These are phyloP conservation scores for Lobulomyces angularis DNA, from an alignment of 192 early-diverging fungal species.

Conservation along the genomic window DNA sequence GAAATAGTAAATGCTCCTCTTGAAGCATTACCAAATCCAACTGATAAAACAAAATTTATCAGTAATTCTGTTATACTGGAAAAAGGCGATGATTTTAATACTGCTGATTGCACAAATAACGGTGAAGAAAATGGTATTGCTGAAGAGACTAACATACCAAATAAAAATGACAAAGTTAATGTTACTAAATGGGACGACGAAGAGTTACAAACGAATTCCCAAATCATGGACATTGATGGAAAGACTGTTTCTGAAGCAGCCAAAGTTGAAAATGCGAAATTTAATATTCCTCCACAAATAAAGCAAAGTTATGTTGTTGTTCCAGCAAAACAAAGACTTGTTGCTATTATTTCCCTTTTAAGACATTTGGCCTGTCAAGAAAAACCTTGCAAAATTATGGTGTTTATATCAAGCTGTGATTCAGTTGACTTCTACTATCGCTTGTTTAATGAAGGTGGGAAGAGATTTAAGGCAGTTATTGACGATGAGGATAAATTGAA, in stretches of 20 bases:
- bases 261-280: constrained; percentile 12
- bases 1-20: constrained; percentile 3
- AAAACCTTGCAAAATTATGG: constrained; percentile 57
- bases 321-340: constrained; percentile 86
- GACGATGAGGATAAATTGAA: constrained; percentile 14
- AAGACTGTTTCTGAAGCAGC: neutral
- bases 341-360: constrained; percentile 67
- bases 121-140: constrained; percentile 7
- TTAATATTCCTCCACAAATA: constrained; percentile 74
- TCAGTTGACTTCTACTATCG: constrained; percentile 91
- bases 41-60: constrained; percentile 3
- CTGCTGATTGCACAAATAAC: constrained; percentile 3
- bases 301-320: constrained; percentile 72
- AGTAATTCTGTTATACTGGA: too few relatives aligned
- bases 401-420: constrained; percentile 90
- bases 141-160: constrained; percentile 11
- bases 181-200: constrained; percentile 15
- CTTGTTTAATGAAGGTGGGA: constrained; percentile 56
- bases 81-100: constrained; percentile 6
- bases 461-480: constrained; percentile 20
- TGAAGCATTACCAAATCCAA: constrained; percentile 11
- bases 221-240: constrained; percentile 3
- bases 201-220: neutral
- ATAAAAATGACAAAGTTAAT: constrained; percentile 19
- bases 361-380: constrained; percentile 32